Percentiles rank a stretch among this genome's conserved stretches.
Evolutionary conservation across 495 filamentous ascomycete species (phyloP).

Genomic region (Sabuloglossum arenarium): DNA sequence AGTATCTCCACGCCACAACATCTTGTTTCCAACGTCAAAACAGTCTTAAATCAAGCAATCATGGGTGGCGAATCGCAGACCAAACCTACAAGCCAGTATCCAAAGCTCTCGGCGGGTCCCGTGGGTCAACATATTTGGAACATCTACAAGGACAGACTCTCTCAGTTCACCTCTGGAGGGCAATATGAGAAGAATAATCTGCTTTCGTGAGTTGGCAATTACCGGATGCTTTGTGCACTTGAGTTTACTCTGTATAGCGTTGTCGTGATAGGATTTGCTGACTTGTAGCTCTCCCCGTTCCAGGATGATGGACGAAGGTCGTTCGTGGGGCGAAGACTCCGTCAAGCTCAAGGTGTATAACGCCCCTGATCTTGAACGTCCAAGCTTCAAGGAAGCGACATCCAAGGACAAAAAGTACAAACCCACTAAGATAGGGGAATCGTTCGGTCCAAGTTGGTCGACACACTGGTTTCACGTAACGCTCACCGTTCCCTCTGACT

Average conservation of each 20-base stretch:
- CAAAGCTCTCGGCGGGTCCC: conserved; percentile 34
- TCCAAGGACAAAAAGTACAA: conserved; percentile 59
- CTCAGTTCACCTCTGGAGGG: conserved; percentile 54
- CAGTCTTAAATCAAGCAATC: background rate
- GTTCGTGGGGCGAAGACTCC: conserved; percentile 45
- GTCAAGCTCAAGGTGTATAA: conserved; percentile 79
- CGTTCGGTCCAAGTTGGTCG: conserved; percentile 87
- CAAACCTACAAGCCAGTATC: conserved; percentile 21
- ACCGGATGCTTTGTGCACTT: background rate
- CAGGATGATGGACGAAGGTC: conserved; percentile 57
- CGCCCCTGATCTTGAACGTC: conserved; percentile 54
- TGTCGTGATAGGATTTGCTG: background rate
- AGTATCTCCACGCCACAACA: background rate
- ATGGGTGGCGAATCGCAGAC: conserved; percentile 23
- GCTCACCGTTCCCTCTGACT: conserved; percentile 50
- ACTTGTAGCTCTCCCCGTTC: background rate
- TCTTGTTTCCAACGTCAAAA: background rate
- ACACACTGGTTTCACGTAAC: conserved; percentile 93
- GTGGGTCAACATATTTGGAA: conserved; percentile 68
- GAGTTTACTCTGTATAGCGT: conserved; percentile 2
- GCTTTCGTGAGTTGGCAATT: conserved; percentile 26
- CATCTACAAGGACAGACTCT: conserved; percentile 74
- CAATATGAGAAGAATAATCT: conserved; percentile 68
- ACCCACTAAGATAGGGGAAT: conserved; percentile 50
- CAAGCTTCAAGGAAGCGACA: conserved; percentile 77